These are phyloP conservation scores for Wickerhamomyces chaumierensis DNA, from an alignment of 805 yeast genomes.

Conservation along the genomic window DNA sequence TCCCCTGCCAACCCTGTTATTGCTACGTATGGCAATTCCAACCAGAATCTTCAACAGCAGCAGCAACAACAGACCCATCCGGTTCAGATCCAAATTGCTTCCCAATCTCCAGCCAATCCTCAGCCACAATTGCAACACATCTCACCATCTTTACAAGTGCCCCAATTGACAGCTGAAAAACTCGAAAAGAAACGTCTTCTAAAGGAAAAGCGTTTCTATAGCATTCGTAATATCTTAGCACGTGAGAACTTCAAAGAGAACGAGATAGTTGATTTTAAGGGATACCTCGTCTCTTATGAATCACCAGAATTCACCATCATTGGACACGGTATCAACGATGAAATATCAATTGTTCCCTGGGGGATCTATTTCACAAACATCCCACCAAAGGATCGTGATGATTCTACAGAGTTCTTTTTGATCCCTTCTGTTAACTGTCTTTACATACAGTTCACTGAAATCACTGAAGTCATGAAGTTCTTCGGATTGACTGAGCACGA, in stretches of 20 bases:
- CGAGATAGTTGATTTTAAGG: not conserved
- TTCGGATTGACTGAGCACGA: not conserved
- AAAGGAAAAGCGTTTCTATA: not conserved
- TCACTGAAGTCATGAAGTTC: not conserved
- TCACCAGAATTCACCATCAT: not conserved
- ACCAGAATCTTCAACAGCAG: not conserved
- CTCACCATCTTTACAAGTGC: not conserved
- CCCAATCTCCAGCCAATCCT: too few relatives aligned
- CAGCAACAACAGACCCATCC: not conserved
- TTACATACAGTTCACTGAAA: not conserved
- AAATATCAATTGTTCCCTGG: not conserved
- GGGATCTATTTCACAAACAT: not conserved
- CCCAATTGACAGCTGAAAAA: not conserved
- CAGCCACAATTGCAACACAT: too few relatives aligned
- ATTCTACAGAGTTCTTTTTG: not conserved
- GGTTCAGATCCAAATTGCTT: too few relatives aligned
- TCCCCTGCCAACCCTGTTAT: not conserved
- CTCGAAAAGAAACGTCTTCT: not conserved
- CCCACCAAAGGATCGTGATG: not conserved
- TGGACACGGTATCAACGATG: not conserved
- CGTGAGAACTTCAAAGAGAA: not conserved
- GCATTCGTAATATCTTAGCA: not conserved
- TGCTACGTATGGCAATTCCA: not conserved
- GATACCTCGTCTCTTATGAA: not conserved
- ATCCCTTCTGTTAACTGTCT: not conserved